Evolutionary conservation across 257 asterid species (phyloP), one percentile per base, ranked within the genome.

Genomic region (Solanum peruvianum): DNA sequence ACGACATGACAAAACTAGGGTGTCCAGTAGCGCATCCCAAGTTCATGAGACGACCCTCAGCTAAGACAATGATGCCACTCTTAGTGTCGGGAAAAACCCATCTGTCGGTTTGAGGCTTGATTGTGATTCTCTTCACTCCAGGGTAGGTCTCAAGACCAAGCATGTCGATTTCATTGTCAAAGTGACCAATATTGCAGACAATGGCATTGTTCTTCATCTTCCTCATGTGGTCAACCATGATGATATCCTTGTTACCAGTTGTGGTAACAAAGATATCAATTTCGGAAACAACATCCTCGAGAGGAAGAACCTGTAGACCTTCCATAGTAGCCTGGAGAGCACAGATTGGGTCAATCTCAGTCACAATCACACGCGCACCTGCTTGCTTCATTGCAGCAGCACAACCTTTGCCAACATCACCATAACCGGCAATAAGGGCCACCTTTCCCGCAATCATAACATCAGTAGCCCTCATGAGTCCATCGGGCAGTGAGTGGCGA

Each of bases 21-120:
- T 93, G 96, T 25, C 93, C 93, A 1, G 94, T 93, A 71, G 96
- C 96, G 49, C 96, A 93, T 7, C 96, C 96, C 92, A 93, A 90
- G 93, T 93, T 92, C 96, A 93, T 93, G 52, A 92, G 90, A 85
- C 95, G 94, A 7, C 95, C 95, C 88, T 93, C 95, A 0, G 95
- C 95, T 84, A 93, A 78, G 20, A 92, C 86, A 42, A 93, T 89
- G 44, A 93, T 88, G 41, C 95, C 95, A 0, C 88, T 29, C 0
- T 88, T 86, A 5, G 94, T 92, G 5, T 92, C 93, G 0, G 95
- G 93, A 92, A 93, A 93, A 2, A 93, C 91, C 91, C 91, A 93
- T 77, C 94, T 70, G 89, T 93, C 95, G 0, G 94, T 93, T 83
- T 93, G 95, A 23, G 93, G 95, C 90, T 93, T 93, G 58, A 93